These are phyloP conservation scores for Apiospora malaysiana DNA, from an alignment of 2,329 filamentous ascomycete genomes.

Conservation along the genomic window DNA sequence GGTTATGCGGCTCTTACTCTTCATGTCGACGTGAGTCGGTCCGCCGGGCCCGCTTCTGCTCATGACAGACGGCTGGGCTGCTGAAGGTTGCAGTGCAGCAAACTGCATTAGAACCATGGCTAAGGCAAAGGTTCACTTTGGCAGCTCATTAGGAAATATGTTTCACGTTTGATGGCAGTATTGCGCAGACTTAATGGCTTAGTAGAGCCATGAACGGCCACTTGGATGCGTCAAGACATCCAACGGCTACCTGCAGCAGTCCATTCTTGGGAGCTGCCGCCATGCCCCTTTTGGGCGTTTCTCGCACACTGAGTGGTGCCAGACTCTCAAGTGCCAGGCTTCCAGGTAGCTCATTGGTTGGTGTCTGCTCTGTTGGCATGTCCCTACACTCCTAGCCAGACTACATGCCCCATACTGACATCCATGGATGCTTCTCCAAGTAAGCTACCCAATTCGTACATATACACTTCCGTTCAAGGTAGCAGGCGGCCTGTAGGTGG, in stretches of 20 bases:
- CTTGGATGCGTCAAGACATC: conserved; percentile 9
- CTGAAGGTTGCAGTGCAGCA: conserved; percentile 5
- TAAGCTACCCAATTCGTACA: not conserved
- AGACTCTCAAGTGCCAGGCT: not conserved
- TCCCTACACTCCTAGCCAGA: not conserved
- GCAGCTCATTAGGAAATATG: not conserved
- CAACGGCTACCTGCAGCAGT: not conserved
- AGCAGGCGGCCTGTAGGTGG: not conserved
- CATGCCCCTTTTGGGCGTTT: not conserved
- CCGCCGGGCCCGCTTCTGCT: not conserved
- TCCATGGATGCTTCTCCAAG: not conserved
- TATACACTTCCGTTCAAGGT: not conserved
- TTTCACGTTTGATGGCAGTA: conserved; percentile 4
- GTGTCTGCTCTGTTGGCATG: not conserved
- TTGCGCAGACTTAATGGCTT: not conserved
- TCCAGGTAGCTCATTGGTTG: not conserved
- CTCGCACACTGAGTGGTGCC: not conserved
- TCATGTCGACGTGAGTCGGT: not conserved
- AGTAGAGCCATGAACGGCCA: not conserved
- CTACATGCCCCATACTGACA: not conserved
- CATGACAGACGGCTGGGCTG: not conserved
- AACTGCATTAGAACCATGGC: conserved; percentile 3
- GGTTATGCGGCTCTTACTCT: conserved; percentile 12
- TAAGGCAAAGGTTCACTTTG: not conserved
- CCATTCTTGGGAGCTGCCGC: not conserved